phyloP scores from a whole-genome alignment of 1,139 yeast species.

The Arxiozyma heterogenica region DNA sequence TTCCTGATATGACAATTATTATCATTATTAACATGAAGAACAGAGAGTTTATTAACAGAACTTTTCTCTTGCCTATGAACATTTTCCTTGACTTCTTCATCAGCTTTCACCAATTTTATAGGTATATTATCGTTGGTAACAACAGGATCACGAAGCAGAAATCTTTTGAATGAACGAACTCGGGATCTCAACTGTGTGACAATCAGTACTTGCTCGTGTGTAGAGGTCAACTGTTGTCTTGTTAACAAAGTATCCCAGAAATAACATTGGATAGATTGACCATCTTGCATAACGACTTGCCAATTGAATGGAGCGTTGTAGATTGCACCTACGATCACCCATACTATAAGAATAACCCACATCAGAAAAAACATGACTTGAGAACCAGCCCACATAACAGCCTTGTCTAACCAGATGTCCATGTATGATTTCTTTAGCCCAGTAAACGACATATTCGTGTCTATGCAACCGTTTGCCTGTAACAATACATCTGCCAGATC shows the following conservation, averaged over 20 bases:
- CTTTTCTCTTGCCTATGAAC: background rate
- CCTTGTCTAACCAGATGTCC: constrained; percentile 18
- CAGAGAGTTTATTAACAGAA: too few species aligned
- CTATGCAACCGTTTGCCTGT: constrained; percentile 10
- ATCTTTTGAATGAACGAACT: constrained; percentile 19
- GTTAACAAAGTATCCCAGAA: constrained; percentile 35
- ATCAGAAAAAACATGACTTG: constrained; percentile 22
- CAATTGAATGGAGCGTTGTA: constrained; percentile 30
- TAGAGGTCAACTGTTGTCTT: constrained; percentile 33
- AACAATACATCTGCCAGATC: constrained; percentile 7
- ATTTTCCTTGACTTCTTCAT: background rate
- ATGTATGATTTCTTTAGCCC: constrained; percentile 19
- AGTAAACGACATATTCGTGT: constrained; percentile 20
- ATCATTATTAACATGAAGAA: too few species aligned
- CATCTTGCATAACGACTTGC: constrained; percentile 38
- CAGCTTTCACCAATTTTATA: background rate
- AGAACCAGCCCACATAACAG: constrained; percentile 28
- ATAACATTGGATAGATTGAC: constrained; percentile 35
- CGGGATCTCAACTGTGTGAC: constrained; percentile 31
- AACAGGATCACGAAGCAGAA: constrained; percentile 10
- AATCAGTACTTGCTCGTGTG: constrained; percentile 22
- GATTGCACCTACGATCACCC: constrained; percentile 32
- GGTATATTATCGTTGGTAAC: background rate
- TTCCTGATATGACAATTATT: too few species aligned
- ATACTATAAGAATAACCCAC: constrained; percentile 27